These are phyloP conservation scores for Zea mays DNA, from an alignment of 176 grass and related monocot genomes.

Conservation along the genomic window DNA sequence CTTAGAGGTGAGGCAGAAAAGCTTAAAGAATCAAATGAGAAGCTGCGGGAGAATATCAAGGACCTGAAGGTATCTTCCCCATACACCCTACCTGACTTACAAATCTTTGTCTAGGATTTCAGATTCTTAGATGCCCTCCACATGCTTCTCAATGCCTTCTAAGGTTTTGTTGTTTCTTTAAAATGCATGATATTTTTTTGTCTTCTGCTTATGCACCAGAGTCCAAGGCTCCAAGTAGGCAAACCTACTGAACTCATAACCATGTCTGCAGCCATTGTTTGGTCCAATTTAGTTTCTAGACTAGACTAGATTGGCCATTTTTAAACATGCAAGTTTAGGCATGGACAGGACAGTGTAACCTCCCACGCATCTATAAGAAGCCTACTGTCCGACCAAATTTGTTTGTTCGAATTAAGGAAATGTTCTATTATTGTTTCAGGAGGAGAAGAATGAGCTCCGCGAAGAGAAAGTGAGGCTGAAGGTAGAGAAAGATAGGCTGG, in stretches of 20 bases:
- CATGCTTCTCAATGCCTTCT: not conserved
- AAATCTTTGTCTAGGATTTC: not conserved
- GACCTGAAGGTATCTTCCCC: constrained; percentile 61
- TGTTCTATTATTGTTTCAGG: constrained; percentile 43
- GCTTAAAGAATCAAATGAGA: constrained; percentile 68
- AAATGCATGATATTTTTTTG: constrained; percentile 9
- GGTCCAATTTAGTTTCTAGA: constrained; percentile 5
- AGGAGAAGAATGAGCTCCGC: constrained; percentile 74
- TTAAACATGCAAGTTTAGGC: not conserved
- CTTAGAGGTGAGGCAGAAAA: constrained; percentile 57
- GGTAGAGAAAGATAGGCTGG: constrained; percentile 70
- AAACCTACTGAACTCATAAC: not conserved
- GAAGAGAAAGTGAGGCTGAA: constrained; percentile 79
- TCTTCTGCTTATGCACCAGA: not conserved
- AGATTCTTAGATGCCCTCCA: not conserved
- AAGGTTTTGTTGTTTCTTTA: not conserved
- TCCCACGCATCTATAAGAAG: not conserved
- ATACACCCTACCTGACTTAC: not conserved
- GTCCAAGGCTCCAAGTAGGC: not conserved
- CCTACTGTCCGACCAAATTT: constrained; percentile 5
- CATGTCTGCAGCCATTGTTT: constrained; percentile 12
- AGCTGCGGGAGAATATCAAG: constrained; percentile 58
- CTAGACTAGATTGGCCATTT: not conserved
- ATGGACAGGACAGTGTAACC: not conserved
- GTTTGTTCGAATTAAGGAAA: not conserved